Evolutionary conservation across 1,284 basidiomycete genomes (phyloP).

Genomic region (Peniophora sp.): DNA sequence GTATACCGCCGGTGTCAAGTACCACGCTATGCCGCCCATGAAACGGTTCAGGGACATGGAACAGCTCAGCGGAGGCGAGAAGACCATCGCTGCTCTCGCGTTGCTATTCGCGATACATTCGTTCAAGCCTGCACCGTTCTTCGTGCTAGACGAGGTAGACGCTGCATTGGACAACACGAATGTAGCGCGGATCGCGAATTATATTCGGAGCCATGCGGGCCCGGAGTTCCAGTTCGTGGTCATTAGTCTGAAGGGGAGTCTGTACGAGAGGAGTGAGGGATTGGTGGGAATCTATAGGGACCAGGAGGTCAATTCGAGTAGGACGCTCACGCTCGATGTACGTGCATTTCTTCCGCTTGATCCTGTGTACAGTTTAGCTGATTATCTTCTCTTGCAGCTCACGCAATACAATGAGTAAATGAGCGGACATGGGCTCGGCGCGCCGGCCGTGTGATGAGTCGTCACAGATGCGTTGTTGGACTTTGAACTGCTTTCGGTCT

Average conservation of each 20-base stretch:
- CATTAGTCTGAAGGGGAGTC: conserved; percentile 87
- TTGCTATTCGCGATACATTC: conserved; percentile 95
- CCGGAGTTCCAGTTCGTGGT: conserved; percentile 92
- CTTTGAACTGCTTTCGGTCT: too few relatives aligned
- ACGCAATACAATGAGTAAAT: conserved; percentile 33
- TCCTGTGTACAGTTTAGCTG: background rate
- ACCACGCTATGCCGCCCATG: conserved; percentile 99
- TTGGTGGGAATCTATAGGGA: conserved; percentile 93
- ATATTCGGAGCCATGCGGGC: conserved; percentile 77
- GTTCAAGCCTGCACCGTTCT: conserved; percentile 93
- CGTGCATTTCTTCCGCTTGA: conserved; percentile 24
- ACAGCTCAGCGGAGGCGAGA: conserved; percentile 96
- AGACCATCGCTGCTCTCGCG: conserved; percentile 95
- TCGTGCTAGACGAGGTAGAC: conserved; percentile 97
- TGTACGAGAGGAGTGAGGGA: conserved; percentile 89
- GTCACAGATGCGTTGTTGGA: too few relatives aligned
- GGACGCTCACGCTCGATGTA: conserved; percentile 85
- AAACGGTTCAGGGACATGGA: conserved; percentile 99
- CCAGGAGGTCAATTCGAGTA: conserved; percentile 87
- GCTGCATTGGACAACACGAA: conserved; percentile 96
- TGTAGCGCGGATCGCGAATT: conserved; percentile 88
- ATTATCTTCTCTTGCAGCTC: conserved; percentile 20
- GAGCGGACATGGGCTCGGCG: too few relatives aligned
- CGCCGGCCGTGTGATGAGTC: too few relatives aligned
- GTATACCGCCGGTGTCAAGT: conserved; percentile 92